A percentile compares a stretch with the other conserved stretches of the same genome.
Conservation (phyloP, 2,329 filamentous ascomycete species). For the Coniochaeta sp. region DNA sequence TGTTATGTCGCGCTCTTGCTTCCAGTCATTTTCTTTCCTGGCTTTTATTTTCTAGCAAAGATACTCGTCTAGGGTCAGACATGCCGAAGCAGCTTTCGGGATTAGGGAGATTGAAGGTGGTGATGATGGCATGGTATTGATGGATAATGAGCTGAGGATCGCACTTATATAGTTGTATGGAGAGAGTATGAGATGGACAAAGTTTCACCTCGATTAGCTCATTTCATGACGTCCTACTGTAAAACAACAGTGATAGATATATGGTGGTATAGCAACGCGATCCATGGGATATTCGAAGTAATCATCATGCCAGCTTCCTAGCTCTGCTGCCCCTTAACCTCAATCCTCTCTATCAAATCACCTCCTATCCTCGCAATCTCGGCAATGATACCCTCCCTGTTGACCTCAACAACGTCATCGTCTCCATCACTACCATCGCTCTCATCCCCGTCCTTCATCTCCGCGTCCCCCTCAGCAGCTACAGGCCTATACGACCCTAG, state of each 20-base stretch:
- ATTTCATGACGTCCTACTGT: neutral
- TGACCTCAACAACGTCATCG: constrained; percentile 49
- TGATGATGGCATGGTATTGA: neutral
- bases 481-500: constrained; percentile 58
- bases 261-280: no score
- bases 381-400: constrained; percentile 58
- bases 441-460: constrained; percentile 16
- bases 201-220: neutral
- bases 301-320: neutral
- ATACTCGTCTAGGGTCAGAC: neutral
- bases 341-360: constrained; percentile 60
- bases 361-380: constrained; percentile 66
- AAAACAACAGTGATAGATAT: no score
- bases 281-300: no score
- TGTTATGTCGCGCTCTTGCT: neutral
- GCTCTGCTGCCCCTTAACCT: constrained; percentile 30
- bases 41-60: neutral
- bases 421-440: constrained; percentile 27
- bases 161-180: neutral
- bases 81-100: neutral
- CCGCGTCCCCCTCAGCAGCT: constrained; percentile 5
- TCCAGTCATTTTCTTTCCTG: neutral
- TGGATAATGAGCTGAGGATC: neutral
- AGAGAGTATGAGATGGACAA: neutral
- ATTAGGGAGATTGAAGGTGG: neutral